Percentiles rank a stretch among this genome's conserved stretches.
Conservation (phyloP, 2,329 filamentous ascomycete genomes). For the Pestalotiopsis sp. region DNA sequence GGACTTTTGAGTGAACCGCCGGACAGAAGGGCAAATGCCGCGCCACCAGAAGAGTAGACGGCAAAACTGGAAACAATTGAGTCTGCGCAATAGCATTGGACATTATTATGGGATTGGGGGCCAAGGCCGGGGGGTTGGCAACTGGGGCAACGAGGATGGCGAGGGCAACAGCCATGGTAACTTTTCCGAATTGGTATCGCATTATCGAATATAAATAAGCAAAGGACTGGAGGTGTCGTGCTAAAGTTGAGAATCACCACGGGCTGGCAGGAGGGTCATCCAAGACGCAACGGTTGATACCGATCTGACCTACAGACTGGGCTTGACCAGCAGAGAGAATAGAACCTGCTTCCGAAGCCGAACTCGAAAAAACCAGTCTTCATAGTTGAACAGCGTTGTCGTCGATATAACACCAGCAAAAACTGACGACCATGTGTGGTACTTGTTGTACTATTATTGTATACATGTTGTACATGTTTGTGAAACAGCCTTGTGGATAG, state of each 20-base stretch:
- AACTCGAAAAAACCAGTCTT: too few species aligned
- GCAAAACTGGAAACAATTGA: background rate
- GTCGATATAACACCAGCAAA: too few species aligned
- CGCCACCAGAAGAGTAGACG: background rate
- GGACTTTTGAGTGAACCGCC: constrained; percentile 62
- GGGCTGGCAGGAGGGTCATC: background rate
- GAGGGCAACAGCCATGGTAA: background rate
- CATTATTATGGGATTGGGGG: constrained; percentile 12
- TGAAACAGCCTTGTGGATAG: too few species aligned
- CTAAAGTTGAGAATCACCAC: background rate
- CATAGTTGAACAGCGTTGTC: too few species aligned
- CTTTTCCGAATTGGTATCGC: background rate
- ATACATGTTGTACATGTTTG: too few species aligned
- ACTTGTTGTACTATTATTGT: too few species aligned
- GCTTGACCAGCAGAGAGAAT: too few species aligned
- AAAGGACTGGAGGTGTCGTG: background rate
- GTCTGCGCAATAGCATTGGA: background rate
- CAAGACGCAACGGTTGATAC: background rate
- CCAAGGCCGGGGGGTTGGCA: background rate
- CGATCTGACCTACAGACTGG: too few species aligned
- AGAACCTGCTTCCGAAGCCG: too few species aligned
- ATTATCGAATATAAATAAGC: background rate
- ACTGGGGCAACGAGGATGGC: background rate
- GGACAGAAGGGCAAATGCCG: background rate
- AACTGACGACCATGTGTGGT: too few species aligned